These are phyloP conservation scores for Coemansia sp. DNA, from an alignment of 192 early-diverging fungal genomes.

Conservation along the genomic window DNA sequence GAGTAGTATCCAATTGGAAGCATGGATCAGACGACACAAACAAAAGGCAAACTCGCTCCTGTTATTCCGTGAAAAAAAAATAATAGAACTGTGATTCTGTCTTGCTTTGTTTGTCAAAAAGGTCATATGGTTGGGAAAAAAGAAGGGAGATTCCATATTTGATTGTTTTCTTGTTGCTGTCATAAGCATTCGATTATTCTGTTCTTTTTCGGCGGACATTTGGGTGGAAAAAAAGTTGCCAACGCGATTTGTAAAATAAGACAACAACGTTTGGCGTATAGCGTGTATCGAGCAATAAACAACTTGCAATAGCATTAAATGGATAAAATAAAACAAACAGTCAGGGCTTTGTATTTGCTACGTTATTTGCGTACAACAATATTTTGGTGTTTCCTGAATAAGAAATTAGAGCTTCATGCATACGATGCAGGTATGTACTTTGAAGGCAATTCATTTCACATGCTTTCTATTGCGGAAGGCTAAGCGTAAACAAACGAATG, in stretches of 20 bases:
- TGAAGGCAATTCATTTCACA: constrained; percentile 15
- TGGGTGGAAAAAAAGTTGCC: not conserved
- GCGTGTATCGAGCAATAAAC: not conserved
- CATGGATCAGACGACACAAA: not conserved
- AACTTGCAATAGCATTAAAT: not conserved
- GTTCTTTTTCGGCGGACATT: not conserved
- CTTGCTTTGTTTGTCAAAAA: not conserved
- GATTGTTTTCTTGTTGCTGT: not conserved
- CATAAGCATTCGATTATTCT: not conserved
- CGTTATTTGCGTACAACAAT: not conserved
- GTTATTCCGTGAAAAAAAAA: not conserved
- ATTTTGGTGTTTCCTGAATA: not conserved
- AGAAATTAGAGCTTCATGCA: constrained; percentile 3
- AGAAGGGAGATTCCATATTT: not conserved
- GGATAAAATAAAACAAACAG: not conserved
- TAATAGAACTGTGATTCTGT: not conserved
- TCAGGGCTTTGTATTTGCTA: not conserved
- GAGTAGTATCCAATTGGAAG: not conserved
- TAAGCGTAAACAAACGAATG: not conserved
- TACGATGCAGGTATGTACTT: constrained; percentile 1
- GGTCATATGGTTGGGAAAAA: not conserved
- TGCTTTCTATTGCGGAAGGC: not conserved
- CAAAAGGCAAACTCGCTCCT: not conserved
- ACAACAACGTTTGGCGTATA: not conserved
- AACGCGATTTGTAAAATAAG: constrained; percentile 2